Conservation (phyloP, 331 rosid genomes). For the Pyracantha coccinea region DNA sequence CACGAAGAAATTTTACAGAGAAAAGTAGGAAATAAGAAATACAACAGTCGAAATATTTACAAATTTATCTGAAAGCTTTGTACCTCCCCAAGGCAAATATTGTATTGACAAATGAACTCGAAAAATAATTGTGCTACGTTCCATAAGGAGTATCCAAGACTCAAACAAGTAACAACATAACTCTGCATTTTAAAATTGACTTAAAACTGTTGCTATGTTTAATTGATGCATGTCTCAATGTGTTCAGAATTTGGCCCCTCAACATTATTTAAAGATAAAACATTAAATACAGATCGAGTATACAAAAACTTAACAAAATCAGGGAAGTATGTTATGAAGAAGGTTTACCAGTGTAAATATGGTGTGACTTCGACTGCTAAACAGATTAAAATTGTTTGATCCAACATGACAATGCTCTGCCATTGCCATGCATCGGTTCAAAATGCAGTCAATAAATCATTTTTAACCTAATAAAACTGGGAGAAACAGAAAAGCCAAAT, state of each 20-base stretch:
- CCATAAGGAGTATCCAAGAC: not conserved
- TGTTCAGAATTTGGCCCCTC: not conserved
- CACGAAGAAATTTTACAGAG: not conserved
- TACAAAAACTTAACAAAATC: not conserved
- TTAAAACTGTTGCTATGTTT: not conserved
- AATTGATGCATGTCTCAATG: not conserved
- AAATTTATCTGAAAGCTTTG: not conserved
- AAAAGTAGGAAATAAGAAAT: not conserved
- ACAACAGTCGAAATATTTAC: not conserved
- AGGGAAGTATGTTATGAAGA: not conserved
- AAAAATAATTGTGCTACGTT: not conserved
- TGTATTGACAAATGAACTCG: not conserved
- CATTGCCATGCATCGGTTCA: conserved; percentile 11
- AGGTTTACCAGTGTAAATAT: conserved; percentile 87
- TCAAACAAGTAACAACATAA: not conserved
- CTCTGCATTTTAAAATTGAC: not conserved
- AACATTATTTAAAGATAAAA: not conserved
- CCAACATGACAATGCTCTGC: conserved; percentile 99
- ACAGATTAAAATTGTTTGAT: conserved; percentile 94
- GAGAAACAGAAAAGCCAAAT: not conserved
- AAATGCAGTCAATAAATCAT: conserved; percentile 5
- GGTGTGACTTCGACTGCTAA: conserved; percentile 99
- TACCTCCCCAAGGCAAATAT: not conserved
- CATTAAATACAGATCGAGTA: not conserved
- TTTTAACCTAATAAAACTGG: not conserved